Evolutionary conservation across 306 rosid genomes (phyloP).

Genomic region (Cicer cuneatum): DNA sequence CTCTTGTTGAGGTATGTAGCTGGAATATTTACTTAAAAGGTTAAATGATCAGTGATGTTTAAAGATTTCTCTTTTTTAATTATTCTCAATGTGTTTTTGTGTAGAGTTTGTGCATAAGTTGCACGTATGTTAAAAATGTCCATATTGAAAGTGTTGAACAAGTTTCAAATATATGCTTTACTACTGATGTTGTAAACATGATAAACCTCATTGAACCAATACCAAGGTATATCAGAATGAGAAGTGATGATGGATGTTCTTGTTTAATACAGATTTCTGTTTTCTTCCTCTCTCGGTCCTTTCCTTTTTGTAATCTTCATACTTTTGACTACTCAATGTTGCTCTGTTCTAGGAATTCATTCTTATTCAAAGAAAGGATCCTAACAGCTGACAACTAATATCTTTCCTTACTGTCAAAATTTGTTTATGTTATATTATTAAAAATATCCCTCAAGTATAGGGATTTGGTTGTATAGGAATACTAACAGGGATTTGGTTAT

Average conservation of each 20-base stretch:
- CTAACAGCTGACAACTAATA: too few species aligned
- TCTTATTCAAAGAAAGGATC: too few species aligned
- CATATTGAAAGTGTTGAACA: conserved; percentile 33
- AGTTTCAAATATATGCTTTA: neutral
- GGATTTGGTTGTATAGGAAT: too few species aligned
- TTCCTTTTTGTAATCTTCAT: too few species aligned
- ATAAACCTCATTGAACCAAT: conserved; percentile 23
- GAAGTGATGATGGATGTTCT: conserved; percentile 2
- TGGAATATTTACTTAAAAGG: neutral
- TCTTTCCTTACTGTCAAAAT: too few species aligned
- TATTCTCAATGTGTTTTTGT: conserved; percentile 26
- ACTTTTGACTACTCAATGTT: too few species aligned
- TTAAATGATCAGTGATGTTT: conserved; percentile 1
- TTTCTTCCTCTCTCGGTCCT: too few species aligned
- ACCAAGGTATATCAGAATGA: conserved; percentile 1
- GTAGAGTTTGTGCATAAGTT: conserved; percentile 20
- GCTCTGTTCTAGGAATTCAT: too few species aligned
- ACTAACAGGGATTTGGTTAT: too few species aligned
- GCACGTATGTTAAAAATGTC: neutral
- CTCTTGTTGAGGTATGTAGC: conserved; percentile 83
- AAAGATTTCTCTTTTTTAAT: conserved; percentile 24
- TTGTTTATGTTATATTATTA: too few species aligned
- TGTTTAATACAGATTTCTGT: too few species aligned
- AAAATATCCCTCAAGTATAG: too few species aligned
- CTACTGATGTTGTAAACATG: neutral